Evolutionary conservation across 2,329 filamentous ascomycete species (phyloP).

Genomic region (Aspergillus cejpii): DNA sequence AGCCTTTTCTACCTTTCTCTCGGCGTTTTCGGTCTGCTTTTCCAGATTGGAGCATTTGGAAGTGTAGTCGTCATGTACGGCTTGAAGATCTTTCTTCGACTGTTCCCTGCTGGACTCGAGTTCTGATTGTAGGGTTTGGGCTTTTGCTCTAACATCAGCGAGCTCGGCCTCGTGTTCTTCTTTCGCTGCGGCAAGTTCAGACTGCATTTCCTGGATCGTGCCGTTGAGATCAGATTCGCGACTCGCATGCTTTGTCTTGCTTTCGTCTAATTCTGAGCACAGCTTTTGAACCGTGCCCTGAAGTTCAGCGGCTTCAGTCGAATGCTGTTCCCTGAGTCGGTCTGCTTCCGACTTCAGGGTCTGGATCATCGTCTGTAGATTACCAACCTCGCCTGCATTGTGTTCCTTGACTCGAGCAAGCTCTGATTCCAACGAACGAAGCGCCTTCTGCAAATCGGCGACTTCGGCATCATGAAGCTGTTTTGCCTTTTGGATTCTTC

Average conservation of each 20-base stretch:
- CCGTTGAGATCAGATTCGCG: slow-evolving; percentile 53
- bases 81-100: slow-evolving; percentile 52
- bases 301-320: slow-evolving; percentile 56
- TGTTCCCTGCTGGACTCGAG: slow-evolving; percentile 46
- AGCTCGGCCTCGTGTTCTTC: slow-evolving; percentile 50
- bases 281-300: slow-evolving; percentile 54
- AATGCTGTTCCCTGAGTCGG: slow-evolving; percentile 54
- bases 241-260: slow-evolving; percentile 46
- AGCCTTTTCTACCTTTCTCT: slow-evolving; percentile 23
- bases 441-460: slow-evolving; percentile 55
- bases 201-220: slow-evolving; percentile 53
- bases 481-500: slow-evolving; percentile 32
- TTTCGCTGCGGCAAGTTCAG: slow-evolving; percentile 27
- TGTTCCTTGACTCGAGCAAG: slow-evolving; percentile 45
- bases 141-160: slow-evolving; percentile 51
- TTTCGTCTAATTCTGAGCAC: slow-evolving; percentile 44
- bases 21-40: slow-evolving; percentile 43
- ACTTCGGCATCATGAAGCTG: slow-evolving; percentile 53
- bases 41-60: slow-evolving; percentile 43
- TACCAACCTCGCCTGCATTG: slow-evolving; percentile 51
- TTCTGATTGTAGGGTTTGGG: slow-evolving; percentile 50
- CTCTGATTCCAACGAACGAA: slow-evolving; percentile 52
- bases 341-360: slow-evolving; percentile 47
- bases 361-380: slow-evolving; percentile 52
- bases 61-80: slow-evolving; percentile 47